phyloP scores from a whole-genome alignment of 306 rosid species.

The Pyrus pyrifolia region DNA sequence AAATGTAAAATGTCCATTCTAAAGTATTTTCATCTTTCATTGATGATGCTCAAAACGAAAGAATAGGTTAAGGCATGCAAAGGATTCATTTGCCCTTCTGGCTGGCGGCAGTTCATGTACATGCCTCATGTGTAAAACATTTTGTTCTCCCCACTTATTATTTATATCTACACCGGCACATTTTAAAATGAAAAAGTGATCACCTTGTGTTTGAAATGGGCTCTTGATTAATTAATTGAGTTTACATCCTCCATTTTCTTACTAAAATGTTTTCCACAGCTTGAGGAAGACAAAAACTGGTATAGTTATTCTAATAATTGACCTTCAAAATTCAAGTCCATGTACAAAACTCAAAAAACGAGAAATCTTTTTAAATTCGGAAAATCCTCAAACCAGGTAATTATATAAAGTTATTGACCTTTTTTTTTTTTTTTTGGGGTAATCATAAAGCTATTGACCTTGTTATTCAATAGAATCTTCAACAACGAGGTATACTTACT shows the following conservation, averaged over 20 bases:
- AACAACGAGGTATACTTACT: not conserved
- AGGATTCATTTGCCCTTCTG: not conserved
- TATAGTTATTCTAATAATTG: not conserved
- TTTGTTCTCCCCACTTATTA: not conserved
- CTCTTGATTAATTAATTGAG: not conserved
- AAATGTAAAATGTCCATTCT: no score
- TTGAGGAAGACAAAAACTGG: not conserved
- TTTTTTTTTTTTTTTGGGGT: not conserved
- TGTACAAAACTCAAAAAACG: not conserved
- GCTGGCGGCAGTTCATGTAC: not conserved
- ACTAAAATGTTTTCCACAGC: not conserved
- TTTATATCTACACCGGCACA: not conserved
- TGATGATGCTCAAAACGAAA: no score
- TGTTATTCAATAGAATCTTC: not conserved
- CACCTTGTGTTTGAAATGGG: not conserved
- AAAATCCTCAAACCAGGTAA: not conserved
- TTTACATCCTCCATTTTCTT: not conserved
- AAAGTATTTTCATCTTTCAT: no score
- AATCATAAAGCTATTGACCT: not conserved
- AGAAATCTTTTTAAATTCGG: not conserved
- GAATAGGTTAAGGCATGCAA: not conserved
- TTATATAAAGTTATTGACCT: conserved; percentile 5
- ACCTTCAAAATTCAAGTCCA: not conserved
- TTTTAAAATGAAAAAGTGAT: not conserved
- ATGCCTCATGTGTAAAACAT: not conserved